phyloP scores from a whole-genome alignment of 345 rosid species.

The Anastatica hierochuntica region DNA sequence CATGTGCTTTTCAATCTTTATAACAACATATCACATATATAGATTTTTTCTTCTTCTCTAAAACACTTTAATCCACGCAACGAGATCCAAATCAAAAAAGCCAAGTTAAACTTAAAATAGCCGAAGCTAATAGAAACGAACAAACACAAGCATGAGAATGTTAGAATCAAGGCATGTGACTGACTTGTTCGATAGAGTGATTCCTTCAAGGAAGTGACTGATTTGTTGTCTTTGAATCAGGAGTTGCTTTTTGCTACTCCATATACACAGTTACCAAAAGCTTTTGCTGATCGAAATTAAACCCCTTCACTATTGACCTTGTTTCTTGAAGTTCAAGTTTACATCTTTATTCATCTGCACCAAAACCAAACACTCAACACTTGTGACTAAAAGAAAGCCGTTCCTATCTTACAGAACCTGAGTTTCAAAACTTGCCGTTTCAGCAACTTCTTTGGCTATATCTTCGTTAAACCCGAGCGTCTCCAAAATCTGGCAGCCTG shows the following conservation, averaged over 20 bases:
- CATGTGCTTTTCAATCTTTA: neutral
- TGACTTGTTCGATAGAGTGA: too few relatives aligned
- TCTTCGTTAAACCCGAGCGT: slow-evolving; percentile 65
- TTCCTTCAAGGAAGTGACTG: too few relatives aligned
- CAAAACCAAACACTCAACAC: neutral
- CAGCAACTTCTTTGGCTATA: slow-evolving; percentile 59
- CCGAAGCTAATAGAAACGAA: too few relatives aligned
- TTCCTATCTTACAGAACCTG: too few relatives aligned
- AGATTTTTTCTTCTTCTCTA: too few relatives aligned
- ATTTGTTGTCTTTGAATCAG: too few relatives aligned
- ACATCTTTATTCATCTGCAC: slow-evolving; percentile 58
- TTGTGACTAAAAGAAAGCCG: too few relatives aligned
- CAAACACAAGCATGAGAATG: too few relatives aligned
- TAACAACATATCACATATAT: neutral
- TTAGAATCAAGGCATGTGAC: too few relatives aligned
- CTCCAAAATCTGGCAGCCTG: slow-evolving; percentile 58
- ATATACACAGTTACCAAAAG: slow-evolving; percentile 3
- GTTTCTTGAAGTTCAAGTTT: slow-evolving; percentile 36
- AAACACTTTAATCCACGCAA: too few relatives aligned
- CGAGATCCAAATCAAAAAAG: too few relatives aligned
- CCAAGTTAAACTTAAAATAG: too few relatives aligned
- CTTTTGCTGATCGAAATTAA: neutral
- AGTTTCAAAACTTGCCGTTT: slow-evolving; percentile 70
- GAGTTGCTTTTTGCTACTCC: slow-evolving; percentile 21
- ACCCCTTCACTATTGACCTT: slow-evolving; percentile 3